A percentile compares a stretch with the other conserved stretches of the same genome.
Evolutionary conservation across 768 basidiomycete species (phyloP).

Genomic region (Lyophyllum shimeji): DNA sequence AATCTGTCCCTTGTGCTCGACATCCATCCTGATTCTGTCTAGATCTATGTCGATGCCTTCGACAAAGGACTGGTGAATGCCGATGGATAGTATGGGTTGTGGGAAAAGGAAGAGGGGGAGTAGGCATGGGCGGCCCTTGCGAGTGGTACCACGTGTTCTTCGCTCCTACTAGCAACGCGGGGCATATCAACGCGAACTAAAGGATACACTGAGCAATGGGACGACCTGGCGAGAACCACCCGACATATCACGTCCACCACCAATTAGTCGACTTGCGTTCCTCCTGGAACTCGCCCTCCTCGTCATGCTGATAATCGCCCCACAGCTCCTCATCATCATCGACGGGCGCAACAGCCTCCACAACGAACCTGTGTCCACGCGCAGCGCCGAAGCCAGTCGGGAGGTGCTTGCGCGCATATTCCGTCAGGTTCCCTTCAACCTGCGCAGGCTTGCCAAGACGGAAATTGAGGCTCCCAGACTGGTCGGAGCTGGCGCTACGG

Average conservation of each 20-base stretch:
- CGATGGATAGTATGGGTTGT: no score
- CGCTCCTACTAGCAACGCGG: no score
- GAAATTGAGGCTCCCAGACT: neutral
- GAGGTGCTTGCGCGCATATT: slow-evolving; percentile 11
- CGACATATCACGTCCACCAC: neutral
- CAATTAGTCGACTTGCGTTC: neutral
- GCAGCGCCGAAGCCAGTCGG: slow-evolving; percentile 11
- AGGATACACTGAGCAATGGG: no score
- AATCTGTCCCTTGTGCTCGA: no score
- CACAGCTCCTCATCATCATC: slow-evolving; percentile 14
- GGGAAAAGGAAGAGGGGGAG: no score
- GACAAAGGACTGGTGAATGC: no score
- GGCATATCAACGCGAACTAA: no score
- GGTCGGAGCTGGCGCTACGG: neutral
- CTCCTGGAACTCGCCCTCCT: slow-evolving; percentile 5
- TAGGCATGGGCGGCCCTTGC: no score
- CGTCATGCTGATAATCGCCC: slow-evolving; percentile 9
- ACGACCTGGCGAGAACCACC: neutral
- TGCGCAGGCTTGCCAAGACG: no score
- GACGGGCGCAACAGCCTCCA: slow-evolving; percentile 7
- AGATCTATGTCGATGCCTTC: no score
- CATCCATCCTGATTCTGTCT: no score
- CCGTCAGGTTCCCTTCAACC: slow-evolving; percentile 3
- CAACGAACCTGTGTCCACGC: slow-evolving; percentile 8
- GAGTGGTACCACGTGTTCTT: no score